Evolutionary conservation across 176 grass and related monocot genomes (phyloP), one percentile per base, ranked within the genome.

Genomic region (Bromus sterilis): DNA sequence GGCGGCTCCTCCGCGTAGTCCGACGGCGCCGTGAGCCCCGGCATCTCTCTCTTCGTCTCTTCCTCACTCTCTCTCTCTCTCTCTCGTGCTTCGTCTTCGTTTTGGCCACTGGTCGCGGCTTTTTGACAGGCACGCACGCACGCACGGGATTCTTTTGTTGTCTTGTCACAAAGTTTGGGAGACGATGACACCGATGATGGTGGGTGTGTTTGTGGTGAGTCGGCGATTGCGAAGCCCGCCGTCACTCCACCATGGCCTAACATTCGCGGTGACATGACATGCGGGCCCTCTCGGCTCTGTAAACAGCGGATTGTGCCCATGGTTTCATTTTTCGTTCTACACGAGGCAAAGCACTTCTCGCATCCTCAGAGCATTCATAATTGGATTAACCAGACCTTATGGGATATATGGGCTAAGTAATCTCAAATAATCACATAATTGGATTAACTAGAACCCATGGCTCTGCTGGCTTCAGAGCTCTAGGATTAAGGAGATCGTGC

Each of bases 1-100:
- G 87, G 86, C 53, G 95, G 95, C 83, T 98, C 95, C 58, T 85
- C 75, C 61, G 81, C 88, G 86, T 98, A 98, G 87, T 82, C 76
- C 40, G 90, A 80, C 26, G 92, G 92, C 55, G 72, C 92, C 34
- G 82, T 92, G 41, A 98, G 79, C 28, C 95, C 95, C 33, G 90
- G 90, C 95, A 94, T 97, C 81, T 87, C 71, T 59, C 57, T 53
- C 49, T 7, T 53, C 49, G 49, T 53, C 49, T 53, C n/a, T n/a
- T n/a, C n/a, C n/a, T n/a, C n/a, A n/a, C n/a, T n/a, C n/a, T n/a
- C n/a, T n/a, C n/a, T n/a, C n/a, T 42, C 49, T 29, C 41, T 26
- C 43, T 41, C 36, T 70, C 11, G 9, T 59, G 29, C 46, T 51
- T 16, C 60, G 55, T 55, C 28, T 51, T n/a, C 53, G 11, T 3